Evolutionary conservation across 768 basidiomycete genomes (phyloP).

Genomic region (Hydnomerulius pinastri): DNA sequence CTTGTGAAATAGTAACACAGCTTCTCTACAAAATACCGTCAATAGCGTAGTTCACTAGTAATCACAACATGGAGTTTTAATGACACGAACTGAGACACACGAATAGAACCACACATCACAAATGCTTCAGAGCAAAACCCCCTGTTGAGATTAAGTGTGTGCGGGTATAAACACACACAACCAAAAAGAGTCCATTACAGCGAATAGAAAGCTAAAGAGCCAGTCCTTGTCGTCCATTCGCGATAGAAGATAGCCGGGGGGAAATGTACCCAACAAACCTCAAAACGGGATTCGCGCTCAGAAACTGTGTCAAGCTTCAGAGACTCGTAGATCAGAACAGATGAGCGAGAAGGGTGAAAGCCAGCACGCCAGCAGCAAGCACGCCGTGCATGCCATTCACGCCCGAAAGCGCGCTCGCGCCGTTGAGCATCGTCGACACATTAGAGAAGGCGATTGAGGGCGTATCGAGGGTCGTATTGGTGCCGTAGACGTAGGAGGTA

Average conservation of each 20-base stretch:
- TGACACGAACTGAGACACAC: no score
- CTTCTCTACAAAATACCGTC: no score
- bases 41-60: no score
- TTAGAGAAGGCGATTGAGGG: constrained; percentile 64
- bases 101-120: no score
- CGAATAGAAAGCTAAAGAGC: not conserved
- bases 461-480: constrained; percentile 51
- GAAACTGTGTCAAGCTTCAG: no score
- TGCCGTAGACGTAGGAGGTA: constrained; percentile 65
- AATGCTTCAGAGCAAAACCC: no score
- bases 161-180: constrained; percentile 2
- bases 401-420: constrained; percentile 20
- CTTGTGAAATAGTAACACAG: no score
- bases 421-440: constrained; percentile 52
- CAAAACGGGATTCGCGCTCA: not conserved
- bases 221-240: not conserved
- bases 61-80: no score
- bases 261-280: not conserved
- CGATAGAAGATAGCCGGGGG: not conserved
- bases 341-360: constrained; percentile 16
- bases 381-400: constrained; percentile 12
- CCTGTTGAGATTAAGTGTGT: no score
- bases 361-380: constrained; percentile 13
- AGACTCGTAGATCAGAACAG: constrained; percentile 17
- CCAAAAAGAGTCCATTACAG: constrained; percentile 1